Base-by-base conservation (phyloP, 2,329 filamentous ascomycete genomes). In the Aureobasidium mangrovei region DNA sequence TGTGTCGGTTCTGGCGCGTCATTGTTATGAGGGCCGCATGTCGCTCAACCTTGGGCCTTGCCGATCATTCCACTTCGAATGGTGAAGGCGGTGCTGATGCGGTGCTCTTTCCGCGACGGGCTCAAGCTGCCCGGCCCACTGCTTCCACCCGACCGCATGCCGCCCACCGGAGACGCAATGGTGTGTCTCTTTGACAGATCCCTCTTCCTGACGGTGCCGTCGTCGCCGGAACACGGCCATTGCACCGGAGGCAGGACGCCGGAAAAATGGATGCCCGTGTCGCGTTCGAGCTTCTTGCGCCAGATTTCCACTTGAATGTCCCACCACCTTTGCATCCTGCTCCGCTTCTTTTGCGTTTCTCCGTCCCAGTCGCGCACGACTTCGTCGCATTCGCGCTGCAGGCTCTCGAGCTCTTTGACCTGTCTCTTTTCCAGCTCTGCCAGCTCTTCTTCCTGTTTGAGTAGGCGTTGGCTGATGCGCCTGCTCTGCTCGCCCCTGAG, bases 401-500 rank as follows among this genome's bases (percentile, higher is more conserved):
- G 26, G 27, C 43, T 51, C 12, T 56, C 53, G 28, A 59, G 48
- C 53, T 70, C 67, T 38, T 63, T 62, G 26, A 68, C 62, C 41
- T 69, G 65, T 7, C 65, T 60, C 2, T 59, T 59, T 9, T 66
- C 63, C 40, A 74, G 49, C 24, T 69, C 65, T 31, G 64, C 61
- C 2, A 72, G 52, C 52, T 74, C 72, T n/a, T 63, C 60, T 26
- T 71, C 65, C 54, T 75, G 72, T 47, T 70, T 65, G 46, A 69
- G 63, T 4, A 64, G 49, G 24, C 69, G 67, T 6, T 62, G 56
- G 45, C 67, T 67, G 42, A 68, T 62, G 6, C 71, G 65, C 32
- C 71, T 62, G 40, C 69, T 67, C 60, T 77, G 74, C 56, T 71
- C 68, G 26, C 71, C 73, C 8, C 74, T 64, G 6, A 76, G 59